A percentile compares a stretch with the other conserved stretches of the same genome.
phyloP scores from a whole-genome alignment of 2,329 filamentous ascomycete genomes.

The Teratosphaeria viscida region DNA sequence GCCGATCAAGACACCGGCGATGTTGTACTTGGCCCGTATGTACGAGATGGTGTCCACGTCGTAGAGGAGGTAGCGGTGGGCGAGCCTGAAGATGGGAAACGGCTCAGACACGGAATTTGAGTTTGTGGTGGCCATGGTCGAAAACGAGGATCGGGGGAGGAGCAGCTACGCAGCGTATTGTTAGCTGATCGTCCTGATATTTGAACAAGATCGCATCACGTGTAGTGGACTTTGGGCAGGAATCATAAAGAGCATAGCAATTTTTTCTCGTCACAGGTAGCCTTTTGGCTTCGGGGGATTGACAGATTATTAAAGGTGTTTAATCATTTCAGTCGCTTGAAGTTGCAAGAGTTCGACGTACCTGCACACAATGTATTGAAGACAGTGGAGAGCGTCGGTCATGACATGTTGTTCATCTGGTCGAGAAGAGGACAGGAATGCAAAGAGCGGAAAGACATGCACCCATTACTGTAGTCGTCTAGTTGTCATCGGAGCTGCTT shows the following conservation, averaged over 20 bases:
- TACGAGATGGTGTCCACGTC: conserved; percentile 69
- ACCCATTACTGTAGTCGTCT: neutral
- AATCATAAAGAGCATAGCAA: conserved; percentile 34
- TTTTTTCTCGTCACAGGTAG: conserved; percentile 44
- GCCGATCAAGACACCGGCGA: conserved; percentile 77
- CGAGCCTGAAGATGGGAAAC: conserved; percentile 71
- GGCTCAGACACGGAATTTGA: conserved; percentile 37
- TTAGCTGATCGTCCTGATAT: neutral
- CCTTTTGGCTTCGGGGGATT: conserved; percentile 59
- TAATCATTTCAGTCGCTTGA: conserved; percentile 44
- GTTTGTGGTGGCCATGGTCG: conserved; percentile 16
- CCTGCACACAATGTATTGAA: neutral
- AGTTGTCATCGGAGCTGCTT: neutral
- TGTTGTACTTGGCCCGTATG: conserved; percentile 68
- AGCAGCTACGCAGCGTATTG: neutral
- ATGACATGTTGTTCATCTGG: neutral
- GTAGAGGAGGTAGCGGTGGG: conserved; percentile 78
- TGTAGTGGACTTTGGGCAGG: neutral
- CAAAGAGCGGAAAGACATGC: neutral
- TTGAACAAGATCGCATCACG: neutral
- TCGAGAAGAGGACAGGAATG: neutral
- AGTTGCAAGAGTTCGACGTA: neutral
- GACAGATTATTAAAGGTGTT: conserved; percentile 60
- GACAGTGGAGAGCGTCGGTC: neutral
- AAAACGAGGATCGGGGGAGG: neutral